Percentiles rank a stretch among this genome's conserved stretches.
phyloP scores from a whole-genome alignment of 2,329 filamentous ascomycete genomes.

The Chaetomiaceae sp. region DNA sequence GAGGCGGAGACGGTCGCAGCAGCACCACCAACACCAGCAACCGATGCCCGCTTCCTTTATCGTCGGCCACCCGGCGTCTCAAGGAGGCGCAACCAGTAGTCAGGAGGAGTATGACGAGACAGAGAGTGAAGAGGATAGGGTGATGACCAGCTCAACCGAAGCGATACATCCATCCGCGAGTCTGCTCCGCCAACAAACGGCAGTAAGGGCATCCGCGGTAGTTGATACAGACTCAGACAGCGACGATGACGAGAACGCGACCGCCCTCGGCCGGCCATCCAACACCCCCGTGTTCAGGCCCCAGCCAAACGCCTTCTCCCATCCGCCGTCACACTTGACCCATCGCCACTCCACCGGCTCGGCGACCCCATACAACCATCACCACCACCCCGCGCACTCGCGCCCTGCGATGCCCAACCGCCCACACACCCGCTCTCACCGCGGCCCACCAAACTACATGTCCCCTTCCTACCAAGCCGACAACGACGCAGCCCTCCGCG shows the following conservation, averaged over 20 bases:
- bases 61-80: conserved; percentile 38
- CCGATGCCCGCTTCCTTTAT: conserved; percentile 34
- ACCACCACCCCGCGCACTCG: conserved; percentile 47
- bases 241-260: conserved; percentile 69
- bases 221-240: conserved; percentile 40
- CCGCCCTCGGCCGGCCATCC: conserved; percentile 64
- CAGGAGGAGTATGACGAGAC: conserved; percentile 95
- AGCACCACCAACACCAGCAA: conserved; percentile 39
- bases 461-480: conserved; percentile 75
- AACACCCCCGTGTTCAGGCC: conserved; percentile 65
- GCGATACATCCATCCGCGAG: conserved; percentile 36
- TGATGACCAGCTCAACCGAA: conserved; percentile 57
- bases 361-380: conserved; percentile 44
- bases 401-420: conserved; percentile 48
- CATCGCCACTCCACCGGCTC: conserved; percentile 50
- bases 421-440: conserved; percentile 45
- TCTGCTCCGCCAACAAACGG: conserved; percentile 33
- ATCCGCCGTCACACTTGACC: conserved; percentile 59
- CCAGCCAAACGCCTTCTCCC: conserved; percentile 88
- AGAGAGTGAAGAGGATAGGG: conserved; percentile 78
- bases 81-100: conserved; percentile 58
- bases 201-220: conserved; percentile 33
- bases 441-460: conserved; percentile 56
- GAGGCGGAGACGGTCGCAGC: conserved; percentile 51
- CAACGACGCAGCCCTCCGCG: conserved; percentile 87